A percentile compares a stretch with the other conserved stretches of the same genome.
phyloP scores from a whole-genome alignment of 1,284 basidiomycete genomes.

The Rhizopogon hawkerae region DNA sequence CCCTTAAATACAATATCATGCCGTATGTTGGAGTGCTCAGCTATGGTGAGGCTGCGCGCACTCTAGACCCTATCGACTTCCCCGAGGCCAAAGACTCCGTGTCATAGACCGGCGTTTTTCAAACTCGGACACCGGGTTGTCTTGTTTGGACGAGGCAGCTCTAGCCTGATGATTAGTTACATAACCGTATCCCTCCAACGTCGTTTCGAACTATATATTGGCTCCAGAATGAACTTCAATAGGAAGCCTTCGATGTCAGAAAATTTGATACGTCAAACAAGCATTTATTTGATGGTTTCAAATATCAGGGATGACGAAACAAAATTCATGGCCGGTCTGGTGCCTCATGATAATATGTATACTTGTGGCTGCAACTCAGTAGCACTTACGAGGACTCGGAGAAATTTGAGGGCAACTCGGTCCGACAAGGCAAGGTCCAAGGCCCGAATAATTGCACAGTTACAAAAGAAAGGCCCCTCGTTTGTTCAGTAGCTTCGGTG shows the following conservation, averaged over 20 bases:
- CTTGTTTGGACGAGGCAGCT: background rate
- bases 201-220: background rate
- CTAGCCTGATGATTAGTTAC: background rate
- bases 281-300: too few relatives aligned
- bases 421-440: too few relatives aligned
- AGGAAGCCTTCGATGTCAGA: too few relatives aligned
- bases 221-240: too few relatives aligned
- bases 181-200: background rate
- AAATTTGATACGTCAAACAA: too few relatives aligned
- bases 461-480: background rate
- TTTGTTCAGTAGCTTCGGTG: slow-evolving; percentile 22
- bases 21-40: slow-evolving; percentile 76
- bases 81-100: slow-evolving; percentile 34
- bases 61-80: slow-evolving; percentile 44
- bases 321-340: too few relatives aligned
- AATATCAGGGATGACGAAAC: too few relatives aligned
- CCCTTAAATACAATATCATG: slow-evolving; percentile 85
- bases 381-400: too few relatives aligned
- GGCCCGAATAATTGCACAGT: too few relatives aligned
- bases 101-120: slow-evolving; percentile 13
- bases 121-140: background rate
- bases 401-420: too few relatives aligned
- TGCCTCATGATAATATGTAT: too few relatives aligned
- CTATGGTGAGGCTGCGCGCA: slow-evolving; percentile 67
- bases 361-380: too few relatives aligned